Evolutionary conservation across 768 basidiomycete species (phyloP), one percentile per base, ranked within the genome.

Genomic region (Ramaria rubella): DNA sequence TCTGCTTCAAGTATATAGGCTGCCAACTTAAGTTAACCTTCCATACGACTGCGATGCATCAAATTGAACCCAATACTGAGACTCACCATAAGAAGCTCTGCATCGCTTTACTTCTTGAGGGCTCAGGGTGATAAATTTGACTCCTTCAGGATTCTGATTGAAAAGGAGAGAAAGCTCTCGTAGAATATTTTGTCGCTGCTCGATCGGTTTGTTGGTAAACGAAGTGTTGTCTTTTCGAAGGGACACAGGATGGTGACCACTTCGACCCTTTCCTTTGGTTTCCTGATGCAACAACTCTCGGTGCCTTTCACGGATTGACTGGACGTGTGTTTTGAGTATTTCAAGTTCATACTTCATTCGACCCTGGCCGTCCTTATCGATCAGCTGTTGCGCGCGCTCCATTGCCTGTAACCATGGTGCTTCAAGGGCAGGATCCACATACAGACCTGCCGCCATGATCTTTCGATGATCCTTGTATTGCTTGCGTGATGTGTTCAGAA

Each of bases 111-210:
- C 33, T 1, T 56, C 43, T 23, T 56, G 44, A 26, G 43, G 44
- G 23, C 55, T 56, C 7, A 56, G 27, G 24, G 15, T 15, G 26
- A 56, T 30, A 19, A 51, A 51, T 12, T 31, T 31, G 23, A 45
- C 9, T 14, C 48, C 38, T 29, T 55, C 42, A 0, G 77, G 78
- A 5, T 50, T 59, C 9, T 67, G 61, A 8, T 63, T 57, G 58
- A 81, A 81, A n/a, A 65, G 60, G 48, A 65, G 64, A 1, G 81
- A 80, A 27, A 78, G 61, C 4, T 58, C 46, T 17, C 81, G 74
- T 5, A 81, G 63, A 11, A 67, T 62, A 58, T 83, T 78, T 59
- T 82, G 81, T 6, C 81, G 72, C 9, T 49, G 48, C 60, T 77
- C 73, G 49, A 82, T 81, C 1, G 67, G 63, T 5, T 66, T 63